These are phyloP conservation scores for Candolleomyces eurysporus DNA, from an alignment of 768 basidiomycete species.

Conservation along the genomic window DNA sequence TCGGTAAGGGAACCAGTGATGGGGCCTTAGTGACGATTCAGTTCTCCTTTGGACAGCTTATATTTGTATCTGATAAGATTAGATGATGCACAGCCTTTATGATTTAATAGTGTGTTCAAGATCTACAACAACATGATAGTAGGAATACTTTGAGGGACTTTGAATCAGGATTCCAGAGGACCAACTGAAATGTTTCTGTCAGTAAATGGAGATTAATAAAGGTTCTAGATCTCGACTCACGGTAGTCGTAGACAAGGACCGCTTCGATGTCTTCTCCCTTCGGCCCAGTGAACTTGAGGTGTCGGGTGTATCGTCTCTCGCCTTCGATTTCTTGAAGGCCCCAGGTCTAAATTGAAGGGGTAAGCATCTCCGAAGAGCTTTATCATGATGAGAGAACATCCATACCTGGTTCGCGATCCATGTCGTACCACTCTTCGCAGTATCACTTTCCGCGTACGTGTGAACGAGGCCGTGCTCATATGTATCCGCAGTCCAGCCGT, in stretches of 20 bases:
- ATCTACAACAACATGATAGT: too few relatives aligned
- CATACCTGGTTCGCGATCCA: slow-evolving; percentile 69
- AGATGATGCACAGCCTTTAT: too few relatives aligned
- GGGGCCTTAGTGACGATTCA: too few relatives aligned
- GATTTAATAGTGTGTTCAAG: too few relatives aligned
- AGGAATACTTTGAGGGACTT: too few relatives aligned
- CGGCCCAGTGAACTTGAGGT: slow-evolving; percentile 63
- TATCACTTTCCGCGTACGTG: slow-evolving; percentile 55
- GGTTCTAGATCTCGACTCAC: slow-evolving; percentile 36
- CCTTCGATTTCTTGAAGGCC: slow-evolving; percentile 60
- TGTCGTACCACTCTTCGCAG: slow-evolving; percentile 52
- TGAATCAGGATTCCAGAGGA: too few relatives aligned
- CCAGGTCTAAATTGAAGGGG: slow-evolving; percentile 43
- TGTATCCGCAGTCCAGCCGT: slow-evolving; percentile 40
- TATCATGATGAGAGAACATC: background rate
- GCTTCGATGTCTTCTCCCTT: slow-evolving; percentile 53
- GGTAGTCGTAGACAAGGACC: slow-evolving; percentile 65
- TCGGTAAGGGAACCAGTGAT: too few relatives aligned
- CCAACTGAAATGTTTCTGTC: too few relatives aligned
- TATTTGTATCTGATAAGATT: too few relatives aligned
- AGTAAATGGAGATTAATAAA: too few relatives aligned
- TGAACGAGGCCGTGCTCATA: slow-evolving; percentile 43
- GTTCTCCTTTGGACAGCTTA: too few relatives aligned
- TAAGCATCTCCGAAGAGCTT: background rate
- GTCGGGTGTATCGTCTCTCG: slow-evolving; percentile 59